Conservation (phyloP, 2,329 filamentous ascomycete species). For the Zasmidium angulare region DNA sequence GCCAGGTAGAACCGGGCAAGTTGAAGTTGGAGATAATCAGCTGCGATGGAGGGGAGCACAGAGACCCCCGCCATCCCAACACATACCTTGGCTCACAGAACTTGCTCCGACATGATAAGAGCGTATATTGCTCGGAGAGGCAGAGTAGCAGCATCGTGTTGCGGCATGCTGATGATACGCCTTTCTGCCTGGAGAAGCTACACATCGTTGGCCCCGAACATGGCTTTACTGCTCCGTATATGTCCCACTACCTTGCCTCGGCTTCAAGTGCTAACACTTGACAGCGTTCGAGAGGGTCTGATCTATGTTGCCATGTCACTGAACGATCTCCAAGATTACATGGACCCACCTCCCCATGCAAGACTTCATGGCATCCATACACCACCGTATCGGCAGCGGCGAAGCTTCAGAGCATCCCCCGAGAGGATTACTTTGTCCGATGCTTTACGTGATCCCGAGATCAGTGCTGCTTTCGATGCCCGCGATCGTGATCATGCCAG, state of each 20-base stretch:
- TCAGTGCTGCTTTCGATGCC: conserved; percentile 23
- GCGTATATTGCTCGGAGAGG: conserved; percentile 88
- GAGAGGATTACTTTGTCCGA: conserved; percentile 33
- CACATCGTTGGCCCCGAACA: conserved; percentile 80
- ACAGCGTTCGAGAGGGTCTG: conserved; percentile 84
- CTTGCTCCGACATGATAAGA: conserved; percentile 75
- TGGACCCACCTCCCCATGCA: conserved; percentile 31
- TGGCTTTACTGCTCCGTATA: conserved; percentile 85
- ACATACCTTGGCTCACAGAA: conserved; percentile 72
- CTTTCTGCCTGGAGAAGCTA: conserved; percentile 81
- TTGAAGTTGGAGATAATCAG: conserved; percentile 84
- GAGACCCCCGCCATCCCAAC: conserved; percentile 44
- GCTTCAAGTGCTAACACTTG: conserved; percentile 34
- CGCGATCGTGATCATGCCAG: conserved; percentile 16
- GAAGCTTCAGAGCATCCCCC: conserved; percentile 24
- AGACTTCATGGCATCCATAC: conserved; percentile 25
- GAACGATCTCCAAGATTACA: conserved; percentile 65
- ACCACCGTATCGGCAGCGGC: conserved; percentile 26
- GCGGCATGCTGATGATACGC: conserved; percentile 73
- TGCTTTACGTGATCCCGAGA: conserved; percentile 31
- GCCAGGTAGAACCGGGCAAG: conserved; percentile 79
- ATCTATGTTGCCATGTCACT: conserved; percentile 86
- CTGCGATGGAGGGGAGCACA: conserved; percentile 76
- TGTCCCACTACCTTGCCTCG: conserved; percentile 27
- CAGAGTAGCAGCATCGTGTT: conserved; percentile 84